A percentile compares a stretch with the other conserved stretches of the same genome.
These are phyloP conservation scores for Daldinia loculata DNA, from an alignment of 495 filamentous ascomycete species.

Conservation along the genomic window DNA sequence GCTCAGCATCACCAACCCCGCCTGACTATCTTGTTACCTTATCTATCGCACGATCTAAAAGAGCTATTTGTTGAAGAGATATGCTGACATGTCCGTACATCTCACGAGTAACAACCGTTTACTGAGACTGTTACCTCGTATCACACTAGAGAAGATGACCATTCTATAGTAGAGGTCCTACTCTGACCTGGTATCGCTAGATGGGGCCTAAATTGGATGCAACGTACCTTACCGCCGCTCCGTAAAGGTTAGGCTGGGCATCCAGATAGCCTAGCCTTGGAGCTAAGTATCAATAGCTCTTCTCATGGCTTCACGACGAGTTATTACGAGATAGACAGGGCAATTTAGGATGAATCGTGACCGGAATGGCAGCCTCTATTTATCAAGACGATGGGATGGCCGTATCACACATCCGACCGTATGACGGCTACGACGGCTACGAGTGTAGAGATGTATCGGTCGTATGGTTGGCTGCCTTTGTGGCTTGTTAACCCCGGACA, in stretches of 20 bases:
- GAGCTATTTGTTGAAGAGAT: constrained; percentile 34
- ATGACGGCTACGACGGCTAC: constrained; percentile 17
- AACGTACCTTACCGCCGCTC: constrained; percentile 37
- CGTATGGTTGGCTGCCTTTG: constrained; percentile 37
- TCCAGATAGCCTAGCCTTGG: constrained; percentile 21
- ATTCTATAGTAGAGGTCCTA: constrained; percentile 15
- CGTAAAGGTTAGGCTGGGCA: constrained; percentile 23
- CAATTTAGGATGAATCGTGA: constrained; percentile 15
- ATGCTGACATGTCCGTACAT: constrained; percentile 21
- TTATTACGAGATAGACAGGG: constrained; percentile 29
- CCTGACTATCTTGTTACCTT: constrained; percentile 40
- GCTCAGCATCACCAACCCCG: constrained; percentile 31
- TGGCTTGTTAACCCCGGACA: constrained; percentile 37
- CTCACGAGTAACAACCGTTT: constrained; percentile 27
- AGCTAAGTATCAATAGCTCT: constrained; percentile 11
- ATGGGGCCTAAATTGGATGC: constrained; percentile 29
- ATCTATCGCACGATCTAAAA: constrained; percentile 38
- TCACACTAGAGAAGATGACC: constrained; percentile 18
- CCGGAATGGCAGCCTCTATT: constrained; percentile 19
- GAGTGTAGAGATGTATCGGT: constrained; percentile 25
- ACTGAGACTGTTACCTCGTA: constrained; percentile 38
- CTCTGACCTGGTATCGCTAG: constrained; percentile 9
- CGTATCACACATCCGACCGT: constrained; percentile 19
- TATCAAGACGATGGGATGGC: constrained; percentile 11
- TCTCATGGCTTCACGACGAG: constrained; percentile 3